Percentiles rank a stretch among this genome's conserved stretches.
These are phyloP conservation scores for Mucor ambiguus DNA, from an alignment of 371 early-diverging fungal genomes.

Conservation along the genomic window DNA sequence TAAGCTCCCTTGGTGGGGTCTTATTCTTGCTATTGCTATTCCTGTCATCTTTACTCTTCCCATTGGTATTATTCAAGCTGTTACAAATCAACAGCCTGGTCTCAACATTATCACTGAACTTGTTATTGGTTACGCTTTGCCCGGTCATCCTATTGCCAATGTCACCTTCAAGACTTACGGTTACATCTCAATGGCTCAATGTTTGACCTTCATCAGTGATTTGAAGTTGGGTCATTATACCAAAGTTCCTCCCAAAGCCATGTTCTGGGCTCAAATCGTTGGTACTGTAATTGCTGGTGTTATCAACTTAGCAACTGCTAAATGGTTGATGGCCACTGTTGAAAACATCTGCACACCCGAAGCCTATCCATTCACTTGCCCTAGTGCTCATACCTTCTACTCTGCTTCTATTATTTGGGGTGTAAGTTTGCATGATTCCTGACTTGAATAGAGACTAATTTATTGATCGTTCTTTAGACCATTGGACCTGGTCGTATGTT, in stretches of 20 bases:
- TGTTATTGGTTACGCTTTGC: slow-evolving; percentile 64
- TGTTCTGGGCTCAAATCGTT: slow-evolving; percentile 66
- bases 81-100: slow-evolving; percentile 71
- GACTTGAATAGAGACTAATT: too few species aligned
- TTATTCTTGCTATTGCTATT: slow-evolving; percentile 65
- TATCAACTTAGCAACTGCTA: slow-evolving; percentile 64
- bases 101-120: slow-evolving; percentile 77
- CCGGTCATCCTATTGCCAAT: slow-evolving; percentile 66
- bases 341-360: slow-evolving; percentile 56
- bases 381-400: slow-evolving; percentile 62
- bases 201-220: slow-evolving; percentile 61
- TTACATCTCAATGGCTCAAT: slow-evolving; percentile 65
- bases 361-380: slow-evolving; percentile 62
- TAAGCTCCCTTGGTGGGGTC: slow-evolving; percentile 71
- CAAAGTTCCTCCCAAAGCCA: slow-evolving; percentile 70
- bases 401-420: slow-evolving; percentile 79
- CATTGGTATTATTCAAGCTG: slow-evolving; percentile 78
- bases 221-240: slow-evolving; percentile 73
- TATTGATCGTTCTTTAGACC: too few species aligned
- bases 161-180: slow-evolving; percentile 73
- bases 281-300: slow-evolving; percentile 61
- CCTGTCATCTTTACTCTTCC: slow-evolving; percentile 74
- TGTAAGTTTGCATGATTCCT: slow-evolving; percentile 11
- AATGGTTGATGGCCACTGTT: slow-evolving; percentile 63
- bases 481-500: slow-evolving; percentile 77